Percentiles rank a stretch among this genome's conserved stretches.
Evolutionary conservation across 805 yeast species (phyloP).

Genomic region (Nakazawaea laoshanensis): DNA sequence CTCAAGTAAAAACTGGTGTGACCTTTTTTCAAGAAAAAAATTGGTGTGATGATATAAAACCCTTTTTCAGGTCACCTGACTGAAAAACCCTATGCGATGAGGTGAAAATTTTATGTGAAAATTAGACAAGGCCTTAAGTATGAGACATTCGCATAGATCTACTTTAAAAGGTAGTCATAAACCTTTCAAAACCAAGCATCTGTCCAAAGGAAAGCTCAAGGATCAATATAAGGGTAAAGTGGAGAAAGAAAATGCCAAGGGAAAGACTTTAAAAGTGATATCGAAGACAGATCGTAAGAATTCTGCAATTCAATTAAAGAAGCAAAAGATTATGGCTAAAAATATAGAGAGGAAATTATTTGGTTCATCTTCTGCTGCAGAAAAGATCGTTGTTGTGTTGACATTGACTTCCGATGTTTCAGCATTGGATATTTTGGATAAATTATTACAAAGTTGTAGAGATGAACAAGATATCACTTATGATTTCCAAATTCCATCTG

Average conservation of each 20-base stretch:
- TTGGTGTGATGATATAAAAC: too few relatives aligned
- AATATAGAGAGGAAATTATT: conserved; percentile 59
- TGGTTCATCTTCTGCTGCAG: conserved; percentile 71
- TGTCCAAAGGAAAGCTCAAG: conserved; percentile 81
- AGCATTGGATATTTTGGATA: conserved; percentile 43
- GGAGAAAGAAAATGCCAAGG: conserved; percentile 44
- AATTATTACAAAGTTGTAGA: conserved; percentile 33
- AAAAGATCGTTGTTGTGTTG: conserved; percentile 73
- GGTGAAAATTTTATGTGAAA: conserved; percentile 6
- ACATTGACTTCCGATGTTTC: conserved; percentile 71
- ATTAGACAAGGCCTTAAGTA: too few relatives aligned
- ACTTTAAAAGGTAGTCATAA: conserved; percentile 81
- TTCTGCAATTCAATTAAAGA: conserved; percentile 66
- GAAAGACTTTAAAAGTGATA: conserved; percentile 28
- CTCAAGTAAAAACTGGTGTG: too few relatives aligned
- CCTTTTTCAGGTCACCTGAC: too few relatives aligned
- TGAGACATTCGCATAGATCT: conserved; percentile 78
- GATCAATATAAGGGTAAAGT: conserved; percentile 80
- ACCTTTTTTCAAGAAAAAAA: too few relatives aligned
- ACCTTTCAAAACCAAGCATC: conserved; percentile 85
- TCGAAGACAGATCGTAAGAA: conserved; percentile 67
- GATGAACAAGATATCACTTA: conserved; percentile 17
- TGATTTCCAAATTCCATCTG: conserved; percentile 33
- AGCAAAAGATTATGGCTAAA: conserved; percentile 56
- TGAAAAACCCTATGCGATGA: conserved; percentile 5